These are phyloP conservation scores for Mucor racemosus DNA, from an alignment of 371 early-diverging fungal genomes.

Conservation along the genomic window DNA sequence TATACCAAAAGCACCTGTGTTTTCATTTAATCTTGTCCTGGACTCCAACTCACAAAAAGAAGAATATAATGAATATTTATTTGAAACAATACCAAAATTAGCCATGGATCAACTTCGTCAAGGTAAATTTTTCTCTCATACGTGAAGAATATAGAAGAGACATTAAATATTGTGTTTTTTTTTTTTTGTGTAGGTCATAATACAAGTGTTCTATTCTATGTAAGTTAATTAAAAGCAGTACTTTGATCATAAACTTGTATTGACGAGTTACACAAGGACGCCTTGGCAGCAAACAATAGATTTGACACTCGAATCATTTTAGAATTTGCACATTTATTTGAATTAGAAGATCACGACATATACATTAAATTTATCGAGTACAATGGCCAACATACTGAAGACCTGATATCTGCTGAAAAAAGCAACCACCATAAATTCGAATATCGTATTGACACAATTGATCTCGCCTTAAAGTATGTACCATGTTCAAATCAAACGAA, in stretches of 20 bases:
- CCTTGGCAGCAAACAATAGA: conserved; percentile 6
- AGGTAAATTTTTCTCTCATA: conserved; percentile 7
- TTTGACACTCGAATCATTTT: conserved; percentile 2
- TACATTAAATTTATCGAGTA: conserved; percentile 11
- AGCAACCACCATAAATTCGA: not conserved
- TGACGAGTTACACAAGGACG: conserved; percentile 10
- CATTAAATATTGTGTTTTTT: too few relatives aligned
- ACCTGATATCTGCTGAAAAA: not conserved
- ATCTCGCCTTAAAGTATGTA: conserved; percentile 2
- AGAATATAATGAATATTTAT: not conserved
- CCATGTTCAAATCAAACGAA: too few relatives aligned
- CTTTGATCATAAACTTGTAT: not conserved
- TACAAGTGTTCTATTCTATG: conserved; percentile 16
- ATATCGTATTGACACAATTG: conserved; percentile 6
- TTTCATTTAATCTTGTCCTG: conserved; percentile 14
- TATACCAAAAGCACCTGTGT: conserved; percentile 12
- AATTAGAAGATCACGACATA: not conserved
- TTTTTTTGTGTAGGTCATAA: conserved; percentile 12
- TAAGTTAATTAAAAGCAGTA: conserved; percentile 10
- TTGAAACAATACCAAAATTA: conserved; percentile 2
- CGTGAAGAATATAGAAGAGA: not conserved
- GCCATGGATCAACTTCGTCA: conserved; percentile 3
- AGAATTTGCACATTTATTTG: conserved; percentile 1
- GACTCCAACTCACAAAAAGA: not conserved
- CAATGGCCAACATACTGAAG: not conserved